These are phyloP conservation scores for Ganoderma lucidum DNA, from an alignment of 1,284 basidiomycete genomes.

Conservation along the genomic window DNA sequence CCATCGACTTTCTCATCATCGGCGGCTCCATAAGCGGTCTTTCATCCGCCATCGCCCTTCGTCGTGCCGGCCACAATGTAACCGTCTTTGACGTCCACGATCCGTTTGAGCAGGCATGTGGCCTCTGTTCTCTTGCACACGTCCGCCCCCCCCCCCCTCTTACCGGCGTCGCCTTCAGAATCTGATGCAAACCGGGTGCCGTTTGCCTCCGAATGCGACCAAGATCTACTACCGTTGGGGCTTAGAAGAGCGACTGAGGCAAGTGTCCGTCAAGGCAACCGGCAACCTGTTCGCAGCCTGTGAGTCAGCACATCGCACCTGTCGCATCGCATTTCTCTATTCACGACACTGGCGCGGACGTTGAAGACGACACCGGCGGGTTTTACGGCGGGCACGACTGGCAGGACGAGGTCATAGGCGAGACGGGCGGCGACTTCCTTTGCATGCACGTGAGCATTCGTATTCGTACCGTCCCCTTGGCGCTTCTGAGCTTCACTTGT, in stretches of 20 bases:
- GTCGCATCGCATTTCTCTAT: too few relatives aligned
- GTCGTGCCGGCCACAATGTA: slow-evolving; percentile 41
- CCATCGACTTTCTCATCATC: slow-evolving; percentile 42
- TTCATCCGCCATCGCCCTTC: slow-evolving; percentile 40
- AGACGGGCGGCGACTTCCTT: slow-evolving; percentile 40
- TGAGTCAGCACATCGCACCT: slow-evolving; percentile 2
- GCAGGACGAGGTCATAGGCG: slow-evolving; percentile 37
- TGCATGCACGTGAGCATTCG: slow-evolving; percentile 17
- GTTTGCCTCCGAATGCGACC: slow-evolving; percentile 40
- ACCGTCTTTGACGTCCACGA: slow-evolving; percentile 38
- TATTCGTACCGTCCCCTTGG: background rate
- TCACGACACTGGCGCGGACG: background rate
- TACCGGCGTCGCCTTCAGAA: slow-evolving; percentile 25
- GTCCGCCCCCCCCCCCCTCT: background rate
- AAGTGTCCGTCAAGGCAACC: slow-evolving; percentile 24
- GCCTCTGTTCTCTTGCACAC: too few relatives aligned
- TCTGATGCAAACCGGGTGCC: slow-evolving; percentile 33
- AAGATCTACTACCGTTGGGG: slow-evolving; percentile 42
- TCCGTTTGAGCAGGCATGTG: slow-evolving; percentile 32
- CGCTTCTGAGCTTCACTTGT: background rate
- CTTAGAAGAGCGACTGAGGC: slow-evolving; percentile 36
- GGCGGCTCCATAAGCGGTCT: slow-evolving; percentile 44
- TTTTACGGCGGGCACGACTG: slow-evolving; percentile 36
- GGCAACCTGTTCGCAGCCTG: slow-evolving; percentile 30
- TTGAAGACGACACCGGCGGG: slow-evolving; percentile 37